These are phyloP conservation scores for Suillus variegatus DNA, from an alignment of 768 basidiomycete species.

Conservation along the genomic window DNA sequence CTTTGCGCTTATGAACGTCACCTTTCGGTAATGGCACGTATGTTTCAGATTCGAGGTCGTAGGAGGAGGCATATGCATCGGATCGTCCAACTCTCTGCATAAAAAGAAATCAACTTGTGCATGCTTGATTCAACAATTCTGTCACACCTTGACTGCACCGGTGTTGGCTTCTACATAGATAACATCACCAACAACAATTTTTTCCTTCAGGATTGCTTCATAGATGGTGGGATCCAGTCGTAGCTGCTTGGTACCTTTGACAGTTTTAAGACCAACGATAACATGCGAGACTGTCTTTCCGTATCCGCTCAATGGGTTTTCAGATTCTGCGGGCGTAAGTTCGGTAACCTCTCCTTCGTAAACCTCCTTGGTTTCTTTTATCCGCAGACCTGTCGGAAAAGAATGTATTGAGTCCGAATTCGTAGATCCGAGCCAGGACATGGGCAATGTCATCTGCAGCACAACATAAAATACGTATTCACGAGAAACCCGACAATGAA, in stretches of 20 bases:
- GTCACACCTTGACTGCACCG: conserved; percentile 86
- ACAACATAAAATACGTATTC: not conserved
- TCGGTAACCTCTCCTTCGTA: conserved; percentile 99
- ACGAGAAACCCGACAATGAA: not conserved
- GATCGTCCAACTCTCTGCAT: conserved; percentile 89
- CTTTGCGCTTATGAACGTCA: conserved; percentile 94
- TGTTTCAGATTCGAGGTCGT: conserved; percentile 97
- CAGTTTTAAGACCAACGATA: conserved; percentile 92
- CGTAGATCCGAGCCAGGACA: not conserved
- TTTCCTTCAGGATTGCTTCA: conserved; percentile 96
- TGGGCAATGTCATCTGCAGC: not conserved
- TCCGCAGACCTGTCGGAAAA: conserved; percentile 72
- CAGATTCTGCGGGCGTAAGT: conserved; percentile 92
- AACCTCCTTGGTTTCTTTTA: conserved; percentile 99
- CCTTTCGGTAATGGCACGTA: conserved; percentile 98
- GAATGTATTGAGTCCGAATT: not conserved
- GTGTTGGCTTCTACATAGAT: conserved; percentile 94
- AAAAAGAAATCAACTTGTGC: conserved; percentile 2
- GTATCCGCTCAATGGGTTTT: conserved; percentile 96
- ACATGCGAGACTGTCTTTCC: conserved; percentile 99
- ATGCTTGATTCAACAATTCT: not conserved
- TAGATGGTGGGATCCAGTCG: conserved; percentile 94
- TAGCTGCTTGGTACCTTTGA: conserved; percentile 90
- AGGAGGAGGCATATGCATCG: conserved; percentile 96
- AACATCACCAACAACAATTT: conserved; percentile 94